Conservation (phyloP, 306 rosid genomes). For the Cucumis sativus region Cucumber_9930_V3 NC_026658.2:3994001-3994500, state of each 20-base stretch:
- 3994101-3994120: slow-evolving; percentile 82
- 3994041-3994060: background rate
- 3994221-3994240: slow-evolving; percentile 16
- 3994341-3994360: slow-evolving; percentile 30
- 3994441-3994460: background rate
- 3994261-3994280: slow-evolving; percentile 52
- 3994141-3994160: slow-evolving; percentile 74
- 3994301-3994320: slow-evolving; percentile 68
- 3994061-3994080: slow-evolving; percentile 2
- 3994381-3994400: background rate
- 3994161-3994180: slow-evolving; percentile 87
- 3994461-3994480: background rate
- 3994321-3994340: slow-evolving; percentile 46
- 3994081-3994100: slow-evolving; percentile 55
- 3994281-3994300: slow-evolving; percentile 47
- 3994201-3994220: slow-evolving; percentile 20
- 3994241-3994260: slow-evolving; percentile 4
- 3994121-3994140: slow-evolving; percentile 77
- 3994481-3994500: background rate
- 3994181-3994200: slow-evolving; percentile 55
- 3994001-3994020: background rate
- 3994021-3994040: background rate
- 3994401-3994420: background rate
- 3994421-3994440: background rate
- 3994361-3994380: background rate